Conservation (phyloP, 345 rosid species). For the Clarkia xantiana region DNA sequence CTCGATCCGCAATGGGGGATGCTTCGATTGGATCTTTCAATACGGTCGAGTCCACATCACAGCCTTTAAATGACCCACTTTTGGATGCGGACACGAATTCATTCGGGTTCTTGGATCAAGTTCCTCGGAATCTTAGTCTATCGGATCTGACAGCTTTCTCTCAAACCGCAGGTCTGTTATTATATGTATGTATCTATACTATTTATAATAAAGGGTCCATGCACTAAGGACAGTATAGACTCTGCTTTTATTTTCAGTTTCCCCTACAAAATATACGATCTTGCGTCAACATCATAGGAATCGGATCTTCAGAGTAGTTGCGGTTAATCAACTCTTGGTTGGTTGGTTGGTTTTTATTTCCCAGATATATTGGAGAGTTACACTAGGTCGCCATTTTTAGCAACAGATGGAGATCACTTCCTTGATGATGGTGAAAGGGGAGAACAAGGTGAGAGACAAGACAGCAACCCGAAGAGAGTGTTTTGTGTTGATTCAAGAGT, state of each 20-base stretch:
- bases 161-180: constrained; percentile 68
- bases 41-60: constrained; percentile 63
- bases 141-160: constrained; percentile 84
- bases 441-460: constrained; percentile 37
- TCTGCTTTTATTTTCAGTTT: no score
- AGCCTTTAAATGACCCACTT: constrained; percentile 49
- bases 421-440: constrained; percentile 45
- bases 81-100: constrained; percentile 65
- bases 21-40: constrained; percentile 59
- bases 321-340: no score
- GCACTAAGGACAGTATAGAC: no score
- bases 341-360: no score
- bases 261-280: no score
- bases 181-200: no score
- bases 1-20: constrained; percentile 53
- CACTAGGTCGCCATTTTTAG: constrained; percentile 69
- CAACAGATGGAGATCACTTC: constrained; percentile 29
- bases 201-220: no score
- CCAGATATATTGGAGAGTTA: constrained; percentile 83
- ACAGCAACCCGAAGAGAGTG: no score
- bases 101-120: constrained; percentile 63
- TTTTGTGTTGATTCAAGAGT: background rate
- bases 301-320: no score
- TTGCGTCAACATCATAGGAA: no score
- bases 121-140: constrained; percentile 81